These are phyloP conservation scores for Nakazawaea pomicola DNA, from an alignment of 805 yeast species.

Conservation along the genomic window DNA sequence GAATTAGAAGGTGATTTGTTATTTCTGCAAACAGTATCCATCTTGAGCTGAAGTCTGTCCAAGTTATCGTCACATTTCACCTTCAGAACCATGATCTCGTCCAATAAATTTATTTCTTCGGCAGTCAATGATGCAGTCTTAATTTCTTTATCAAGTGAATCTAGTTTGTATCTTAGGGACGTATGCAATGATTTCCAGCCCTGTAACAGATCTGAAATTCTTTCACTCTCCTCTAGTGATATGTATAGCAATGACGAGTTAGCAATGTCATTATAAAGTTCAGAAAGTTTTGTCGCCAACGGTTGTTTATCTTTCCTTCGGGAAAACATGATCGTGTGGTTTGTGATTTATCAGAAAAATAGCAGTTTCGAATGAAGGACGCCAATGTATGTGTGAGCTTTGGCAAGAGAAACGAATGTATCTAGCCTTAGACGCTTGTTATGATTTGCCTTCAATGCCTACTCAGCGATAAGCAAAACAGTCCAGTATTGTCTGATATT, in stretches of 20 bases:
- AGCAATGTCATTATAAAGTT: constrained; percentile 58
- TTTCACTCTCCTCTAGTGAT: constrained; percentile 50
- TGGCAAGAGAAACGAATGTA: too few species aligned
- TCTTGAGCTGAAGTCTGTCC: constrained; percentile 26
- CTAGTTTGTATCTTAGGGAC: constrained; percentile 50
- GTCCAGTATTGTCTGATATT: too few species aligned
- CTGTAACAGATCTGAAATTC: constrained; percentile 49
- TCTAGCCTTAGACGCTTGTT: too few species aligned
- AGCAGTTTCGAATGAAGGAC: not conserved
- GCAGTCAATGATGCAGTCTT: constrained; percentile 29
- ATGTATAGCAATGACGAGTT: constrained; percentile 52
- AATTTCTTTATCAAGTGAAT: constrained; percentile 40
- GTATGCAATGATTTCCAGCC: constrained; percentile 77
- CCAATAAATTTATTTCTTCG: constrained; percentile 41
- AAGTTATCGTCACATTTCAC: constrained; percentile 33
- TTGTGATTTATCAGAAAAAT: not conserved
- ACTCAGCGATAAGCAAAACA: too few species aligned
- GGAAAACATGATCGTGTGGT: constrained; percentile 34
- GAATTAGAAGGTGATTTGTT: constrained; percentile 7
- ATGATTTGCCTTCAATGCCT: too few species aligned
- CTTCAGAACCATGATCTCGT: constrained; percentile 31
- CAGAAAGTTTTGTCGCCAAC: constrained; percentile 54
- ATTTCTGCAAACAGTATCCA: constrained; percentile 7
- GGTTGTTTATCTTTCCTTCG: constrained; percentile 56
- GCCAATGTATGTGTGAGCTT: too few species aligned